Percentiles rank a stretch among this genome's conserved stretches.
Evolutionary conservation across 2,329 filamentous ascomycete genomes (phyloP).

Genomic region (Mycosphaerella sp.): DNA sequence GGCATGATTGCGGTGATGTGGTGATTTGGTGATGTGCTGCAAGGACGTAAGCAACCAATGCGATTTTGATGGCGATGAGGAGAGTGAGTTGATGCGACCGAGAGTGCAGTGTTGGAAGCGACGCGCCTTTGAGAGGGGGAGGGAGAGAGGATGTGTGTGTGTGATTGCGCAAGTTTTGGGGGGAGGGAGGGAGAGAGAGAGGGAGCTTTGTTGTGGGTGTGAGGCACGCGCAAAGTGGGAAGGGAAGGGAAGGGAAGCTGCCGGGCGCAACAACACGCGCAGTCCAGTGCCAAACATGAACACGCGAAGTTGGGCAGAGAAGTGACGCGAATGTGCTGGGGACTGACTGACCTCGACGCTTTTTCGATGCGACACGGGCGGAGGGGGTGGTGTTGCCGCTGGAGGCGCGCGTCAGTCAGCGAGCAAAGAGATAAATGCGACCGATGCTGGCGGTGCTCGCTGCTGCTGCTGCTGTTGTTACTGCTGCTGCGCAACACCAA

Average conservation of each 20-base stretch:
- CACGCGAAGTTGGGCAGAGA: slow-evolving; percentile 11
- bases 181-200: no score
- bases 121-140: neutral
- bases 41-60: slow-evolving; percentile 10
- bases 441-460: no score
- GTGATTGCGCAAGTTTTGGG: slow-evolving; percentile 11
- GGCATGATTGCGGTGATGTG: slow-evolving; percentile 50
- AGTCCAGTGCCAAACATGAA: no score
- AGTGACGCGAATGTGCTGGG: slow-evolving; percentile 6
- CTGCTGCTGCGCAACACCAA: no score
- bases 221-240: slow-evolving; percentile 9
- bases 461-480: no score
- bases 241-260: no score
- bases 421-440: slow-evolving; percentile 10
- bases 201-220: slow-evolving; percentile 9
- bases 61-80: neutral
- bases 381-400: slow-evolving; percentile 8
- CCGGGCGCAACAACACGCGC: slow-evolving; percentile 24
- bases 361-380: slow-evolving; percentile 10
- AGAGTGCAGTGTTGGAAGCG: slow-evolving; percentile 4
- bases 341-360: slow-evolving; percentile 17
- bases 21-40: slow-evolving; percentile 7
- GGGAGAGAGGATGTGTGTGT: neutral
- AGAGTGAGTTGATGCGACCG: slow-evolving; percentile 14
- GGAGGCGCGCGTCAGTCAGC: slow-evolving; percentile 4